These are phyloP conservation scores for Cochliopodium minus DNA, from an alignment of 208 protist species.

Conservation along the genomic window DNA sequence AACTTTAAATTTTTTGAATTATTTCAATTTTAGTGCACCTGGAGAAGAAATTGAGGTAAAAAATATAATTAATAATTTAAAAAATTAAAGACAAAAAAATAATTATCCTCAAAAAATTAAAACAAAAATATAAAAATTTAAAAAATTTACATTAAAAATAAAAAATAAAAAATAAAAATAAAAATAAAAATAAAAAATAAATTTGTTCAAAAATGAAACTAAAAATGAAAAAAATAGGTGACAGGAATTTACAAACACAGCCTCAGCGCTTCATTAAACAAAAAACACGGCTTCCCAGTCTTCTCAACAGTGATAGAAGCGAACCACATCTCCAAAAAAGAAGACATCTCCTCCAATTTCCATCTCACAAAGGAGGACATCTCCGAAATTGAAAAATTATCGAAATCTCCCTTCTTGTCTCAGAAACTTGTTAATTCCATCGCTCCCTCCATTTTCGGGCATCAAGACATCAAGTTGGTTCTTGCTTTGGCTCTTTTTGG, in stretches of 20 bases:
- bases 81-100: no score
- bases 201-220: no score
- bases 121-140: no score
- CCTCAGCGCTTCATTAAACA: slow-evolving; percentile 90
- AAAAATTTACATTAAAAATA: no score
- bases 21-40: slow-evolving; percentile 81
- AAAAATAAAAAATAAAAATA: no score
- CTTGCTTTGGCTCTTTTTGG: slow-evolving; percentile 90
- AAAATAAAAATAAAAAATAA: no score
- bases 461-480: slow-evolving; percentile 95
- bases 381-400: slow-evolving; percentile 39
- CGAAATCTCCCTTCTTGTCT: slow-evolving; percentile 56
- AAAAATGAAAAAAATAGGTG: no score
- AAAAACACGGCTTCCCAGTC: slow-evolving; percentile 91
- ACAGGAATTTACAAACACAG: slow-evolving; percentile 91
- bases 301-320: slow-evolving; percentile 94
- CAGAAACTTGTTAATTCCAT: slow-evolving; percentile 82
- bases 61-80: no score
- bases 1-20: no score
- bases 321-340: slow-evolving; percentile 77
- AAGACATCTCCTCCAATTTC: no score
- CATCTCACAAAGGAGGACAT: slow-evolving; percentile 70
- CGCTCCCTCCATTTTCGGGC: slow-evolving; percentile 95
- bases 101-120: no score
- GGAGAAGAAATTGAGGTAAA: slow-evolving; percentile 92